Percentiles rank a stretch among this genome's conserved stretches.
phyloP scores from a whole-genome alignment of 495 filamentous ascomycete species.

The Penicillium dipodomyicola region DNA sequence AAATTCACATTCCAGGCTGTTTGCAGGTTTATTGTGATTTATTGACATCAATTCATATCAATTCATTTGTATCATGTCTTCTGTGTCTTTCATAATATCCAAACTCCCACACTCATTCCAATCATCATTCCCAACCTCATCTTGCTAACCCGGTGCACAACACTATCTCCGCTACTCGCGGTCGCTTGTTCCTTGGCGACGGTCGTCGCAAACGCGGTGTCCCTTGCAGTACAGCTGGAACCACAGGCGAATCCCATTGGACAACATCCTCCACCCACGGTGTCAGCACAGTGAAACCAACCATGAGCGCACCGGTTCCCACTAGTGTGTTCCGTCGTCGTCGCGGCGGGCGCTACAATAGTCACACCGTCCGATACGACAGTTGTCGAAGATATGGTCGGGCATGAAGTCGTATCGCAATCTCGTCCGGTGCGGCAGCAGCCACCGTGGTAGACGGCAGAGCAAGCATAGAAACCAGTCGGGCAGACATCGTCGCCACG shows the following conservation, averaged over 20 bases:
- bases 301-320: constrained; percentile 60
- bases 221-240: constrained; percentile 62
- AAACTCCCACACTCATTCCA: constrained; percentile 11
- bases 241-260: constrained; percentile 73
- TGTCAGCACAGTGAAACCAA: constrained; percentile 73
- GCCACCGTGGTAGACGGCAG: constrained; percentile 62
- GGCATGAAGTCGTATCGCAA: constrained; percentile 73
- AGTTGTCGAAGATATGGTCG: constrained; percentile 56
- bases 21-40: background rate
- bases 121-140: constrained; percentile 9
- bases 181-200: constrained; percentile 57
- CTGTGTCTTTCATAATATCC: constrained; percentile 15
- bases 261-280: constrained; percentile 72
- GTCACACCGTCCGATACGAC: constrained; percentile 63
- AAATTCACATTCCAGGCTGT: background rate
- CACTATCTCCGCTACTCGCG: constrained; percentile 11
- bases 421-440: constrained; percentile 82
- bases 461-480: constrained; percentile 73
- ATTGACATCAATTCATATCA: background rate
- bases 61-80: constrained; percentile 4
- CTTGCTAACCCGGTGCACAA: background rate
- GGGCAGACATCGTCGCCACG: constrained; percentile 49
- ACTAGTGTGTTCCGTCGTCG: constrained; percentile 31
- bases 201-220: constrained; percentile 43
- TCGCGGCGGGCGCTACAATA: constrained; percentile 59